Percentiles rank a stretch among this genome's conserved stretches.
These are phyloP conservation scores for Sporothrix dimorphospora DNA, from an alignment of 2,329 filamentous ascomycete genomes.

Conservation along the genomic window DNA sequence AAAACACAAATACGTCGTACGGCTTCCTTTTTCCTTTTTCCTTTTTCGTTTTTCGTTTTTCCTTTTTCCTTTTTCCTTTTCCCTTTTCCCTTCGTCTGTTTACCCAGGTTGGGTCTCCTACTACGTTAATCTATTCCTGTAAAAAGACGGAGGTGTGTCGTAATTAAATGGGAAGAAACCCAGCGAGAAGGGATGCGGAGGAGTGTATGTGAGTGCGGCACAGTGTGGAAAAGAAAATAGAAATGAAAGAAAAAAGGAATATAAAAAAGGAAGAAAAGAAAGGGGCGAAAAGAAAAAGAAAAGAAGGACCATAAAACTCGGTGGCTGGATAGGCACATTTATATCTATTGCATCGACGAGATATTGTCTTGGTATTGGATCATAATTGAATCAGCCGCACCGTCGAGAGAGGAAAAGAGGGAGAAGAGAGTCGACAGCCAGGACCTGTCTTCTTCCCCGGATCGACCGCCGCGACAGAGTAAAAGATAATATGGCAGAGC, in stretches of 20 bases:
- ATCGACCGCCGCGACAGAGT: conserved; percentile 10
- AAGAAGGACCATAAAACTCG: neutral
- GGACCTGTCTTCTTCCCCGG: neutral
- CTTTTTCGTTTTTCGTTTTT: too few relatives aligned
- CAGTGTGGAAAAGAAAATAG: neutral
- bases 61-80: too few relatives aligned
- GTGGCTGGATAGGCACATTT: conserved; percentile 6
- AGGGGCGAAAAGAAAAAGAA: neutral
- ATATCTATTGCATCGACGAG: neutral
- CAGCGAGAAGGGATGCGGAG: neutral
- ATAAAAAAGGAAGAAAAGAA: neutral
- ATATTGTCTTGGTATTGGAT: conserved; percentile 5
- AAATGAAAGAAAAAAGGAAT: neutral
- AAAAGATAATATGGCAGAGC: conserved; percentile 7
- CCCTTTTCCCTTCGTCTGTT: neutral
- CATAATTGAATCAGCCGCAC: neutral
- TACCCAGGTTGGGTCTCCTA: neutral
- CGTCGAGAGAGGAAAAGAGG: too few relatives aligned
- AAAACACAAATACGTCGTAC: neutral
- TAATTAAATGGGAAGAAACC: conserved; percentile 1
- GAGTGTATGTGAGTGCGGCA: conserved; percentile 4
- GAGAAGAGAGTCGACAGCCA: neutral
- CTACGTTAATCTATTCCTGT: neutral
- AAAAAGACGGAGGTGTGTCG: neutral
- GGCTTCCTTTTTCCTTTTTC: neutral